Percentiles rank a stretch among this genome's conserved stretches.
Evolutionary conservation across 1,284 basidiomycete genomes (phyloP).

Genomic region (Trametes hirsuta): DNA sequence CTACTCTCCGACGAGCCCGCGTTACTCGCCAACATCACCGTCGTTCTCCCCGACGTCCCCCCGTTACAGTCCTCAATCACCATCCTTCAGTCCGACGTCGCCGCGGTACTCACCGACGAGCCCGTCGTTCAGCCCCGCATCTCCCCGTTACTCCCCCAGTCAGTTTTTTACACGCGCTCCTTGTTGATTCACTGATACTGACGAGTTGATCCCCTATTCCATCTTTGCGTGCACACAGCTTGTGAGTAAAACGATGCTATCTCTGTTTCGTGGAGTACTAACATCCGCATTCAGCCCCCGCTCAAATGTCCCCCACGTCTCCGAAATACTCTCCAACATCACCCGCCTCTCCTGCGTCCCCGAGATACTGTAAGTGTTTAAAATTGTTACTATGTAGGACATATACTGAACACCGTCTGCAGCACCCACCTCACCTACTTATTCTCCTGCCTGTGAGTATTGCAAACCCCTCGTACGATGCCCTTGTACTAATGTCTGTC

Average conservation of each 20-base stretch:
- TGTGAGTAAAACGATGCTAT: constrained; percentile 44
- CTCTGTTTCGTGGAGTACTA: background rate
- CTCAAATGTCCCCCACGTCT: constrained; percentile 81
- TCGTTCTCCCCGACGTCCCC: constrained; percentile 88
- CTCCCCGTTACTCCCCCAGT: constrained; percentile 83
- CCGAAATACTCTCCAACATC: constrained; percentile 87
- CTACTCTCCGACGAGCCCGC: constrained; percentile 88
- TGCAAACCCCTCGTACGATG: background rate
- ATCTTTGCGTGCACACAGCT: constrained; percentile 43
- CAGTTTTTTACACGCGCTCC: constrained; percentile 41
- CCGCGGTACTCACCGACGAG: constrained; percentile 86
- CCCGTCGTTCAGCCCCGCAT: constrained; percentile 86
- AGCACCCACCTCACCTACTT: constrained; percentile 84
- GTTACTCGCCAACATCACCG: constrained; percentile 84
- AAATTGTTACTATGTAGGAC: background rate
- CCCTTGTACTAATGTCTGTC: constrained; percentile 4
- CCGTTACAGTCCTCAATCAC: constrained; percentile 80
- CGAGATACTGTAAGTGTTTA: constrained; percentile 77
- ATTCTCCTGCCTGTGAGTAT: constrained; percentile 79
- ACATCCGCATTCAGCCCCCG: constrained; percentile 50
- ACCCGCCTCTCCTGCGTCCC: constrained; percentile 82
- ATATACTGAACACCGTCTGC: constrained; percentile 10
- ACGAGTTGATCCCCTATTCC: constrained; percentile 25
- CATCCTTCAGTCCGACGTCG: constrained; percentile 85
- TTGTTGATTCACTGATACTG: constrained; percentile 21